A percentile compares a stretch with the other conserved stretches of the same genome.
Conservation (phyloP, 768 basidiomycete genomes). For the Suillus subalutaceus region DNA sequence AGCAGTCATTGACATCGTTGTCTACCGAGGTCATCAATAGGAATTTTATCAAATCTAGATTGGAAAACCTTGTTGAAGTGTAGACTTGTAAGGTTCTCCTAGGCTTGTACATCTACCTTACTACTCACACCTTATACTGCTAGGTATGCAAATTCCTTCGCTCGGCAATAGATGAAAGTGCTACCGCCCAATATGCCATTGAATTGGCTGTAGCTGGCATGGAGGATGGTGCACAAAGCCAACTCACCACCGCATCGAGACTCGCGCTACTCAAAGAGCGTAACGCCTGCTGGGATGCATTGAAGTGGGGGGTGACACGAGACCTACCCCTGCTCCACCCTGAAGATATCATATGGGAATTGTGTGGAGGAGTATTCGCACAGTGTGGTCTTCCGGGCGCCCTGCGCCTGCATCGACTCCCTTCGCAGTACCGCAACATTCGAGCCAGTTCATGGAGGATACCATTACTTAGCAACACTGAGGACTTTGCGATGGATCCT, state of each 20-base stretch:
- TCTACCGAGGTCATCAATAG: neutral
- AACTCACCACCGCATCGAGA: neutral
- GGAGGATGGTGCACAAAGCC: neutral
- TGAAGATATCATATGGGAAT: neutral
- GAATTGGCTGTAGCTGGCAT: neutral
- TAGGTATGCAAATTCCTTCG: neutral
- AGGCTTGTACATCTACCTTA: neutral
- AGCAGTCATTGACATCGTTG: neutral
- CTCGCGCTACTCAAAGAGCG: neutral
- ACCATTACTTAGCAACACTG: neutral
- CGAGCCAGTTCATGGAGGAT: neutral
- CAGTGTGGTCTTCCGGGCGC: neutral
- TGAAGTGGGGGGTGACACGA: neutral
- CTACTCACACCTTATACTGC: neutral
- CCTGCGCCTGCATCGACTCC: neutral
- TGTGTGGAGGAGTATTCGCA: neutral
- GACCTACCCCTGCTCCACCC: neutral
- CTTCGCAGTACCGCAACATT: neutral
- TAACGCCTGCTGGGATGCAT: neutral
- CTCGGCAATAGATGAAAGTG: constrained; percentile 54
- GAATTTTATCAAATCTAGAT: neutral
- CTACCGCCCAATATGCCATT: constrained; percentile 4
- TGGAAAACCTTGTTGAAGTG: neutral
- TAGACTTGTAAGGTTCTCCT: neutral
- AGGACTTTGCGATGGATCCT: neutral